Conservation (phyloP, 2,329 filamentous ascomycete genomes). For the Dactylellina parvicollis region DNA sequence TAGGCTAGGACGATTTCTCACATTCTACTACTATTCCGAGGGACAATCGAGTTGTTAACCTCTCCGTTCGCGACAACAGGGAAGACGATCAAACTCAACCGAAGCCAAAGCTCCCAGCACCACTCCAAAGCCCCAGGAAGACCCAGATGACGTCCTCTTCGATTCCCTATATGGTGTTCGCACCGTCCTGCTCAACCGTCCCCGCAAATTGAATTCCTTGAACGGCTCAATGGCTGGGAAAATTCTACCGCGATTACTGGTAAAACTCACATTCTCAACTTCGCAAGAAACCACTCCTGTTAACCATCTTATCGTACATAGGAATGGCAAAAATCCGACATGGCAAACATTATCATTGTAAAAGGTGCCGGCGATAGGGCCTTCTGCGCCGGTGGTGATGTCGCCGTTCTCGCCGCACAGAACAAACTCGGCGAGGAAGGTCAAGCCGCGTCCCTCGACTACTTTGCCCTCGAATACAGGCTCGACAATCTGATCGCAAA, state of each 20-base stretch:
- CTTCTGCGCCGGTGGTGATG: slow-evolving; percentile 93
- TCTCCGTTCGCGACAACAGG: neutral
- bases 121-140: slow-evolving; percentile 63
- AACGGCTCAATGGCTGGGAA: slow-evolving; percentile 95
- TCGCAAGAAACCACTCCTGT: neutral
- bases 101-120: slow-evolving; percentile 60
- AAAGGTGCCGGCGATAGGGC: slow-evolving; percentile 87
- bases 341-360: slow-evolving; percentile 91
- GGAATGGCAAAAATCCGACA: slow-evolving; percentile 93
- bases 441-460: slow-evolving; percentile 78
- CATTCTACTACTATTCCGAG: neutral
- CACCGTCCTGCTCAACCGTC: slow-evolving; percentile 92
- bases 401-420: slow-evolving; percentile 77
- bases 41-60: neutral
- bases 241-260: slow-evolving; percentile 83
- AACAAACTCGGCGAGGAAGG: slow-evolving; percentile 76
- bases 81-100: slow-evolving; percentile 55
- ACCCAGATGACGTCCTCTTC: slow-evolving; percentile 92
- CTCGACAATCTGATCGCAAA: slow-evolving; percentile 95
- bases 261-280: slow-evolving; percentile 56
- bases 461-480: slow-evolving; percentile 95
- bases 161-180: slow-evolving; percentile 87
- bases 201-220: slow-evolving; percentile 88
- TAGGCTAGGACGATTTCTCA: too few species aligned
- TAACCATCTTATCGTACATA: slow-evolving; percentile 54